Evolutionary conservation across 2,329 filamentous ascomycete genomes (phyloP).

Genomic region (Trichophyton rubrum): DNA sequence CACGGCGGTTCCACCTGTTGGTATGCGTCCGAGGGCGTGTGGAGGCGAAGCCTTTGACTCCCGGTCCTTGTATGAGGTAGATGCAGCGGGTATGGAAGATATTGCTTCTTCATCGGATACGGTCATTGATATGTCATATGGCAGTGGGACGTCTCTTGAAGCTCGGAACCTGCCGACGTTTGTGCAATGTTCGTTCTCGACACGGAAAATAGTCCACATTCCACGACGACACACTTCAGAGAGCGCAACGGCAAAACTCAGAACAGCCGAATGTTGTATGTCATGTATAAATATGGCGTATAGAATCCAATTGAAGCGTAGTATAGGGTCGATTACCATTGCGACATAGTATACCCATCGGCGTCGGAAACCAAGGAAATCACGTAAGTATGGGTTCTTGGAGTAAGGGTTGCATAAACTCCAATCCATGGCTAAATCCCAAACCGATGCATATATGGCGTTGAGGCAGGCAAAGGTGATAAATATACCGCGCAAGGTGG

Average conservation of each 20-base stretch:
- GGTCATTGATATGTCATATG: conserved; percentile 47
- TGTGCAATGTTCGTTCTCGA: conserved; percentile 94
- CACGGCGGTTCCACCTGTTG: conserved; percentile 4
- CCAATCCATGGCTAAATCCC: conserved; percentile 96
- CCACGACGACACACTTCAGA: conserved; percentile 73
- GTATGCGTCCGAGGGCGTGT: not conserved
- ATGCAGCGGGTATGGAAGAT: not conserved
- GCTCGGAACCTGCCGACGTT: conserved; percentile 87
- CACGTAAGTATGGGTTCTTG: conserved; percentile 55
- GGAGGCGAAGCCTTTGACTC: not conserved
- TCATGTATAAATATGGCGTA: conserved; percentile 75
- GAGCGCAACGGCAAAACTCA: conserved; percentile 67
- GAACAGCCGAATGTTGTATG: conserved; percentile 66
- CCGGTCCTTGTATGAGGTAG: not conserved
- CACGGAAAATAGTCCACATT: conserved; percentile 83
- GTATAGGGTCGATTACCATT: conserved; percentile 68
- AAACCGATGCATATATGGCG: conserved; percentile 69
- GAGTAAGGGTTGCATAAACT: conserved; percentile 70
- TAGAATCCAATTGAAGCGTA: conserved; percentile 90
- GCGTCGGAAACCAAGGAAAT: conserved; percentile 65
- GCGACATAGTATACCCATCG: conserved; percentile 76
- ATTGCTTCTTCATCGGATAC: not conserved
- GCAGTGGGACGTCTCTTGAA: conserved; percentile 72
- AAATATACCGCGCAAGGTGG: conserved; percentile 54
- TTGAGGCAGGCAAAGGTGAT: conserved; percentile 73